Conservation (phyloP, 306 rosid species). For the Abrus precatorius region DNA sequence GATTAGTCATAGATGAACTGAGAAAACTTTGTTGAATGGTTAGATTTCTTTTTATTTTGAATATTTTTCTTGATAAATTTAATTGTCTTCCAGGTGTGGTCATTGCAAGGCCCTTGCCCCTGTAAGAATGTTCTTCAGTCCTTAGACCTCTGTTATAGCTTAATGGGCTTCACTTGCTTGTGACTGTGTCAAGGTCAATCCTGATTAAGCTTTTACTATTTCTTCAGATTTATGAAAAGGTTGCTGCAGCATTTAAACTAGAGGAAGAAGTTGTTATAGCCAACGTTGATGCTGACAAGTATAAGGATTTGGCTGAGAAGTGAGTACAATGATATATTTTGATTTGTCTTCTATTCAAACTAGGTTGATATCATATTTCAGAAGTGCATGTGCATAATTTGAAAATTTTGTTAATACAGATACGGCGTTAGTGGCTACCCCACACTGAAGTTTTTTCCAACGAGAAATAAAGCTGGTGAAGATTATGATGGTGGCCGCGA, state of each 20-base stretch:
- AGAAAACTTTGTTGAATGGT: not conserved
- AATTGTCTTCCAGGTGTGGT: slow-evolving; percentile 80
- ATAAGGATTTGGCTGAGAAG: slow-evolving; percentile 84
- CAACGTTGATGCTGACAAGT: slow-evolving; percentile 76
- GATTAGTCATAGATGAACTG: slow-evolving; percentile 25
- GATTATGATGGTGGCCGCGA: slow-evolving; percentile 80
- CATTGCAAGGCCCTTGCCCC: slow-evolving; percentile 95
- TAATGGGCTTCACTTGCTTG: slow-evolving; percentile 13
- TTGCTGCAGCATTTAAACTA: slow-evolving; percentile 77
- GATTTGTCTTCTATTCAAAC: slow-evolving; percentile 22
- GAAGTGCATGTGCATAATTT: slow-evolving; percentile 29
- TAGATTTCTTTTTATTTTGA: not conserved
- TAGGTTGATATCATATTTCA: slow-evolving; percentile 37
- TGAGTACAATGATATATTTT: slow-evolving; percentile 53
- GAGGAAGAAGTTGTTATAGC: slow-evolving; percentile 84
- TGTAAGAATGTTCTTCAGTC: slow-evolving; percentile 60
- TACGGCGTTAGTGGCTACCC: slow-evolving; percentile 84
- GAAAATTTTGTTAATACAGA: slow-evolving; percentile 56
- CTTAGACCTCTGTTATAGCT: slow-evolving; percentile 31
- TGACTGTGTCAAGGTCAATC: slow-evolving; percentile 24
- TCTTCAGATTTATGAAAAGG: slow-evolving; percentile 80
- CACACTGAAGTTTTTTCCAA: slow-evolving; percentile 85
- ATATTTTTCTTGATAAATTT: slow-evolving; percentile 9
- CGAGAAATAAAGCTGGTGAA: slow-evolving; percentile 82
- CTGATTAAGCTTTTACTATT: slow-evolving; percentile 37